Conservation (phyloP, 73 alveolate genomes). For the Paramecium primaurelia region DNA sequence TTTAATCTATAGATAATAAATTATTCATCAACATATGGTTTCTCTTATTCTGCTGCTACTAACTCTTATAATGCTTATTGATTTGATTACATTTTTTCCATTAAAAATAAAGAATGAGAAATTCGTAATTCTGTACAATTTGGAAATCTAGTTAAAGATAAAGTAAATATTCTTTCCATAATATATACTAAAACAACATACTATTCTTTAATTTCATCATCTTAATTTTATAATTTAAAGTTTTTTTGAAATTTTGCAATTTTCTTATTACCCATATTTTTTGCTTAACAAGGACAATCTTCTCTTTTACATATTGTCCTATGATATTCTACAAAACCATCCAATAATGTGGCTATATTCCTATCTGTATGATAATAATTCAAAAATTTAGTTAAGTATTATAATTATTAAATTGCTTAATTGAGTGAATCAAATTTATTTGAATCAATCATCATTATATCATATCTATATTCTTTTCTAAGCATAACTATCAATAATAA, state of each 20-base stretch:
- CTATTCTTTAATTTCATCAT: conserved; percentile 59
- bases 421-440: conserved; percentile 61
- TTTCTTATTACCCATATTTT: conserved; percentile 54
- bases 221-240: not conserved
- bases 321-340: conserved; percentile 64
- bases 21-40: conserved; percentile 57
- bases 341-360: conserved; percentile 58
- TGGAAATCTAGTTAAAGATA: conserved; percentile 56
- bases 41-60: conserved; percentile 52
- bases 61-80: conserved; percentile 47
- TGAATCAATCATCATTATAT: conserved; percentile 61
- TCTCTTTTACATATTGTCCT: conserved; percentile 63
- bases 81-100: conserved; percentile 55
- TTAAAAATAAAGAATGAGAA: conserved; percentile 35
- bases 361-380: conserved; percentile 56
- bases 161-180: conserved; percentile 55
- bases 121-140: conserved; percentile 54
- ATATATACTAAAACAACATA: conserved; percentile 58
- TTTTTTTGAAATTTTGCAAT: conserved; percentile 42
- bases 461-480: conserved; percentile 59
- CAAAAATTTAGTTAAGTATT: conserved; percentile 51
- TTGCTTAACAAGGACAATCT: conserved; percentile 61
- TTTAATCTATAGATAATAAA: conserved; percentile 53
- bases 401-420: conserved; percentile 43
- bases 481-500: conserved; percentile 49